Conservation (phyloP, 83 land plant genomes). For the Diphasiastrum complanatum region DNA sequence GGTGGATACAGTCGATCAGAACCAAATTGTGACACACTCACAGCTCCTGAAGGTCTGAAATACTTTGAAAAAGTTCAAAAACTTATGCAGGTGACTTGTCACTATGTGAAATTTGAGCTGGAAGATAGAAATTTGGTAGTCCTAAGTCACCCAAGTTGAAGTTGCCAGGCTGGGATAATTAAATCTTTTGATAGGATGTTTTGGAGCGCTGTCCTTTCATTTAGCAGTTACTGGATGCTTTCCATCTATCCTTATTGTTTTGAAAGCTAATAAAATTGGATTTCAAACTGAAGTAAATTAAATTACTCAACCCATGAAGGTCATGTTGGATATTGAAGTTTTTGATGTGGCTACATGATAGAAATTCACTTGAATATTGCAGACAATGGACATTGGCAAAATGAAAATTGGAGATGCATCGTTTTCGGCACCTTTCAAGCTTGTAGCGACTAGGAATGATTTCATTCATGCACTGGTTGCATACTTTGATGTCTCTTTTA, state of each 20-base stretch:
- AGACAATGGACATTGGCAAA: constrained; percentile 96
- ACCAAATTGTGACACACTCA: constrained; percentile 88
- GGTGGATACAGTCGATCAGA: constrained; percentile 87
- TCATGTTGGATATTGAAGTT: constrained; percentile 3
- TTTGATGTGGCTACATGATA: background rate
- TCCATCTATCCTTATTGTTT: no score
- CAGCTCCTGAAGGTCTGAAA: constrained; percentile 74
- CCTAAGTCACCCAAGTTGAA: no score
- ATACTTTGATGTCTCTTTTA: constrained; percentile 91
- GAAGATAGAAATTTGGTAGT: no score
- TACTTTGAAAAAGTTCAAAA: background rate
- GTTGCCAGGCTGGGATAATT: no score
- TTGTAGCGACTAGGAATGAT: constrained; percentile 87
- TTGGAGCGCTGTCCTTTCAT: background rate
- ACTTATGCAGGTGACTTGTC: background rate
- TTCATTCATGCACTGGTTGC: constrained; percentile 96
- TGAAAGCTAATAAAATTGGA: no score
- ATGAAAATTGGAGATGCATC: constrained; percentile 90
- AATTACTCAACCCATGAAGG: background rate
- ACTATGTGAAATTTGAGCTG: background rate
- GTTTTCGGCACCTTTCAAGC: constrained; percentile 90
- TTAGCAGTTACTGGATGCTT: no score
- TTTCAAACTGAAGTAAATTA: no score
- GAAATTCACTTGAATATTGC: constrained; percentile 1
- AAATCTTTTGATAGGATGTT: no score